These are phyloP conservation scores for Alternaria gaisen DNA, from an alignment of 2,329 filamentous ascomycete species.

Conservation along the genomic window DNA sequence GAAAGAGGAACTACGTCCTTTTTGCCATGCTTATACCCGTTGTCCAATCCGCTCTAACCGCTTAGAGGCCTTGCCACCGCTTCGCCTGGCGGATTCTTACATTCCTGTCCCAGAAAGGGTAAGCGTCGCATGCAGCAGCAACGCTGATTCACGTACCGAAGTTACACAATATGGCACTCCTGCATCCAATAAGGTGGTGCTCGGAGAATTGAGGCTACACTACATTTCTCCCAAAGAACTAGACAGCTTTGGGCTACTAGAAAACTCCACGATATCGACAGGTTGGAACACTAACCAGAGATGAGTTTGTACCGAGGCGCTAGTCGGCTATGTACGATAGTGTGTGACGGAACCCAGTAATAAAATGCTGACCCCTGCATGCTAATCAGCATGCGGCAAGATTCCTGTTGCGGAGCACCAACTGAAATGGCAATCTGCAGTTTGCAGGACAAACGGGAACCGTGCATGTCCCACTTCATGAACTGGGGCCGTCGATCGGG, in stretches of 20 bases:
- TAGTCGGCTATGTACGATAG: constrained; percentile 8
- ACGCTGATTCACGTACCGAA: constrained; percentile 5
- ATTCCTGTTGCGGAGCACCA: constrained; percentile 9
- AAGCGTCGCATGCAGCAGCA: constrained; percentile 2
- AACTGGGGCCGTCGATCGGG: constrained; percentile 4
- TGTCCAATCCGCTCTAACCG: not conserved
- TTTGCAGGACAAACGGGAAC: not conserved
- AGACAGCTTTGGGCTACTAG: constrained; percentile 9
- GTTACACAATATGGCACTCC: constrained; percentile 5
- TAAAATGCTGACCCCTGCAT: not conserved
- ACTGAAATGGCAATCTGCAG: not conserved
- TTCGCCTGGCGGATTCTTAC: constrained; percentile 1
- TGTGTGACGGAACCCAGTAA: constrained; percentile 7
- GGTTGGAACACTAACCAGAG: constrained; percentile 3
- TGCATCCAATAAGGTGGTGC: constrained; percentile 1
- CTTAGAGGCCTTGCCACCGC: not conserved
- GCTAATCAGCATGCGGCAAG: constrained; percentile 8
- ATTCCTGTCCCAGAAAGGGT: not conserved
- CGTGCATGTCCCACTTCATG: not conserved
- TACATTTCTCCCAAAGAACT: not conserved
- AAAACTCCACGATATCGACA: constrained; percentile 13
- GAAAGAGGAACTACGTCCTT: not conserved
- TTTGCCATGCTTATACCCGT: not conserved
- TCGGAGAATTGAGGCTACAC: constrained; percentile 9
- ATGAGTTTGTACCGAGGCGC: not conserved